Conservation (phyloP, 257 asterid genomes). For the Thymus mandschuricus region DNA sequence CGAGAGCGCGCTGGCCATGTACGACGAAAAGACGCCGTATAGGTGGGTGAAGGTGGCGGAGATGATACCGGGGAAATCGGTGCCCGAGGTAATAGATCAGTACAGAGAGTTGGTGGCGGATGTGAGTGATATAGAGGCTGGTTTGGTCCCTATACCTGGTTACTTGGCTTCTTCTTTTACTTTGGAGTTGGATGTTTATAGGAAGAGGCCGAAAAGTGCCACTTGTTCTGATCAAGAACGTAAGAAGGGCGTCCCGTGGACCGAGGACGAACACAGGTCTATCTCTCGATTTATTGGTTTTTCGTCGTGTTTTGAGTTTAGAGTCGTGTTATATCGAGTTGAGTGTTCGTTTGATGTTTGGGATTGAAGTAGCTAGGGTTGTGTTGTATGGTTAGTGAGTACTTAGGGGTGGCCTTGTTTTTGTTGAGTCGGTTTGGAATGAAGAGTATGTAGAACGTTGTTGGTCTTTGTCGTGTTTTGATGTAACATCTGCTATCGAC, state of each 20-base stretch:
- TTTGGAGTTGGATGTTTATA: slow-evolving; percentile 50
- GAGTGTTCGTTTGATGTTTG: too few species aligned
- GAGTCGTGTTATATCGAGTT: too few species aligned
- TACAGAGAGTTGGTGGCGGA: slow-evolving; percentile 71
- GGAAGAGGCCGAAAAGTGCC: slow-evolving; percentile 52
- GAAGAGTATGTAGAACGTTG: too few species aligned
- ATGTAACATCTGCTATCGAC: too few species aligned
- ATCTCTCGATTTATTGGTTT: too few species aligned
- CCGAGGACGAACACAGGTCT: slow-evolving; percentile 91
- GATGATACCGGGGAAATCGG: slow-evolving; percentile 77
- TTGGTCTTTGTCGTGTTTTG: too few species aligned
- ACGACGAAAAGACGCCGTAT: slow-evolving; percentile 76
- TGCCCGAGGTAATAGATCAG: slow-evolving; percentile 71
- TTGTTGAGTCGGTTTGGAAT: too few species aligned
- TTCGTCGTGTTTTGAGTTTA: too few species aligned
- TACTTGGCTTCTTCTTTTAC: slow-evolving; percentile 63
- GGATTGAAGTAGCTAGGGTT: too few species aligned
- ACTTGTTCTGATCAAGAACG: slow-evolving; percentile 61
- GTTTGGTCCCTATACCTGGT: slow-evolving; percentile 70
- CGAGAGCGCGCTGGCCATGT: slow-evolving; percentile 78
- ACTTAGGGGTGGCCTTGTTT: too few species aligned
- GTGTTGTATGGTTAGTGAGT: too few species aligned
- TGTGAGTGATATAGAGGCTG: slow-evolving; percentile 79
- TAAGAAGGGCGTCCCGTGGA: slow-evolving; percentile 89
- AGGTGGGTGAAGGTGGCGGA: slow-evolving; percentile 76